A percentile compares a stretch with the other conserved stretches of the same genome.
phyloP scores from a whole-genome alignment of 208 protist species.

The Porcisia deanei region DNA sequence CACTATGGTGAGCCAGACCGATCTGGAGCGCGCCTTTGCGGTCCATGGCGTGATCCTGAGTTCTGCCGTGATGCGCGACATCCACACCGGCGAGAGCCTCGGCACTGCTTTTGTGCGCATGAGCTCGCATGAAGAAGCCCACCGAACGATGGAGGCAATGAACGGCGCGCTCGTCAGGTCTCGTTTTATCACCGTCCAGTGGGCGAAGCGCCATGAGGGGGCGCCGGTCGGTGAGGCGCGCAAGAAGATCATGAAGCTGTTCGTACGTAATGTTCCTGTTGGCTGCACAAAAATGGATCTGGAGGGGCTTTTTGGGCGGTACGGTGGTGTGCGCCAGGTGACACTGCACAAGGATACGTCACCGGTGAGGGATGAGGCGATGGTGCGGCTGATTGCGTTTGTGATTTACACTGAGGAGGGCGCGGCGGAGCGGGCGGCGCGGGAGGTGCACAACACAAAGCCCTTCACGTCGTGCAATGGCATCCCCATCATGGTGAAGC shows the following conservation, averaged over 20 bases:
- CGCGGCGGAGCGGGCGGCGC: conserved; percentile 45
- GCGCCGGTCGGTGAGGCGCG: conserved; percentile 66
- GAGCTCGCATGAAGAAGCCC: conserved; percentile 39
- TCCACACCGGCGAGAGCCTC: conserved; percentile 61
- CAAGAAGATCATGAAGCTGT: conserved; percentile 77
- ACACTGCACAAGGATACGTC: conserved; percentile 76
- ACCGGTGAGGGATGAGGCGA: conserved; percentile 24
- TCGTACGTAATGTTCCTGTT: conserved; percentile 81
- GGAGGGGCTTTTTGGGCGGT: conserved; percentile 35
- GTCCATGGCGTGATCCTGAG: conserved; percentile 51
- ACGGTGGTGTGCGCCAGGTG: conserved; percentile 56
- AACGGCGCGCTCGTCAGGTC: conserved; percentile 16
- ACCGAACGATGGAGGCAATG: conserved; percentile 29
- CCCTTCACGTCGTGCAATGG: conserved; percentile 41
- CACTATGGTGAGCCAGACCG: conserved; percentile 30
- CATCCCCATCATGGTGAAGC: conserved; percentile 55
- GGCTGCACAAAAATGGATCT: conserved; percentile 39
- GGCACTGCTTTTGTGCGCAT: conserved; percentile 76
- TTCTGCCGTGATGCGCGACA: conserved; percentile 70
- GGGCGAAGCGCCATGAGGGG: conserved; percentile 71
- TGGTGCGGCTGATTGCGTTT: conserved; percentile 39
- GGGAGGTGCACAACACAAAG: conserved; percentile 44
- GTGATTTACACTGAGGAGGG: conserved; percentile 48
- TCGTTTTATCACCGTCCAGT: conserved; percentile 57
- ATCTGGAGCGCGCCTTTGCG: conserved; percentile 43